Percentiles rank a stretch among this genome's conserved stretches.
Evolutionary conservation across 2,329 filamentous ascomycete species (phyloP).

Genomic region (Diplodia seriata): DNA sequence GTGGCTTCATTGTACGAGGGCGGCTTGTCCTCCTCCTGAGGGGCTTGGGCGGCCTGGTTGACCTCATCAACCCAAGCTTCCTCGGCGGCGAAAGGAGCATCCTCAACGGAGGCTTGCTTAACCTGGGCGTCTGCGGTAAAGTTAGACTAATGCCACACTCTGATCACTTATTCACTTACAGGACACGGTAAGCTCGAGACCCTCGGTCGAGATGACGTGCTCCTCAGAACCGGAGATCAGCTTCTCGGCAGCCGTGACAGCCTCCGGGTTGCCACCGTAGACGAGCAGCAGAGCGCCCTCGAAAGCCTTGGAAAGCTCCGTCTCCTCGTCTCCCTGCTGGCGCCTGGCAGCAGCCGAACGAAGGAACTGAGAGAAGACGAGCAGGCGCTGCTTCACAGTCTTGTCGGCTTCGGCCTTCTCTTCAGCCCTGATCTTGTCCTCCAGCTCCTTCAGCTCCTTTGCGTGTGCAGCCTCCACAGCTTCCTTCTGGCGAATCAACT

Average conservation of each 20-base stretch:
- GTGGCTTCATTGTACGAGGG: too few species aligned
- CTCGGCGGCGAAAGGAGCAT: slow-evolving; percentile 62
- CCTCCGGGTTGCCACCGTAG: slow-evolving; percentile 77
- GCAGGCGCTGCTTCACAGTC: slow-evolving; percentile 65
- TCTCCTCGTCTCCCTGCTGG: slow-evolving; percentile 72
- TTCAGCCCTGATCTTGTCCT: slow-evolving; percentile 63
- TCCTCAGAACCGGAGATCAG: slow-evolving; percentile 76
- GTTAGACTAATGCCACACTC: slow-evolving; percentile 30
- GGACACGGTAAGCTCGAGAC: slow-evolving; percentile 70
- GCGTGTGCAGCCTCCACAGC: slow-evolving; percentile 62
- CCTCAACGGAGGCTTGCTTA: slow-evolving; percentile 58
- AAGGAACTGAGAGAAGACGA: slow-evolving; percentile 79
- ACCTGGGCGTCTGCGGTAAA: slow-evolving; percentile 61
- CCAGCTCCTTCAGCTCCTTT: slow-evolving; percentile 62
- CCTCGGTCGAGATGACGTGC: slow-evolving; percentile 68
- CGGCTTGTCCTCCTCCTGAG: slow-evolving; percentile 23
- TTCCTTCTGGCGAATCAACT: slow-evolving; percentile 64
- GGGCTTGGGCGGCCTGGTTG: slow-evolving; percentile 50
- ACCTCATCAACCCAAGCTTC: slow-evolving; percentile 59
- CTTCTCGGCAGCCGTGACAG: slow-evolving; percentile 77
- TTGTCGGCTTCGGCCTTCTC: slow-evolving; percentile 56
- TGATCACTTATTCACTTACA: slow-evolving; percentile 63
- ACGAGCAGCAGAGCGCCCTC: slow-evolving; percentile 80
- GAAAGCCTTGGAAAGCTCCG: slow-evolving; percentile 79
- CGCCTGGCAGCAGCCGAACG: slow-evolving; percentile 77